Conservation (phyloP, 441 rosid genomes). For the Biscutella laevigata region DNA sequence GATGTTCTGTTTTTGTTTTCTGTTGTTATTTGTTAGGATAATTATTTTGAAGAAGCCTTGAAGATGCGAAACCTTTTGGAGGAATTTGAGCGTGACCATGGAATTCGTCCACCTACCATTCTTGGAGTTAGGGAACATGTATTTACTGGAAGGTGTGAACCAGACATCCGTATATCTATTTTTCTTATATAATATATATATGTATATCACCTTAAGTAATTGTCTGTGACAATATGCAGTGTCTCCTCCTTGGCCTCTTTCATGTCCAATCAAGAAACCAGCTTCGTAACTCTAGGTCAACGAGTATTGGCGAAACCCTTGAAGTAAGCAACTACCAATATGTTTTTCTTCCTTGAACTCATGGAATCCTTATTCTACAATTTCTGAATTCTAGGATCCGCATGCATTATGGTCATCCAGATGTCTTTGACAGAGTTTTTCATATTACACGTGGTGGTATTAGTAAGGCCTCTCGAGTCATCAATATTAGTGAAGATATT, state of each 20-base stretch:
- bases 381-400: slow-evolving; percentile 60
- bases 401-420: slow-evolving; percentile 99
- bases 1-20: neutral
- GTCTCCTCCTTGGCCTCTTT: slow-evolving; percentile 93
- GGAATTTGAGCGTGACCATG: slow-evolving; percentile 77
- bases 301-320: slow-evolving; percentile 92
- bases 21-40: slow-evolving; percentile 45
- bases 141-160: slow-evolving; percentile 83
- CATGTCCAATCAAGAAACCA: slow-evolving; percentile 94
- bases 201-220: slow-evolving; percentile 7
- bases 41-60: slow-evolving; percentile 97
- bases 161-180: slow-evolving; percentile 6
- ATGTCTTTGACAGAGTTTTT: no score
- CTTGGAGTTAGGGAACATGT: slow-evolving; percentile 98
- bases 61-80: slow-evolving; percentile 97
- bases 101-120: slow-evolving; percentile 83
- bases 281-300: slow-evolving; percentile 97
- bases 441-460: slow-evolving; percentile 98
- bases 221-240: slow-evolving; percentile 42
- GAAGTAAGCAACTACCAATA: slow-evolving; percentile 48
- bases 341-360: slow-evolving; percentile 10
- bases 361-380: slow-evolving; percentile 13
- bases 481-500: slow-evolving; percentile 97
- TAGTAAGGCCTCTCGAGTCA: slow-evolving; percentile 99
- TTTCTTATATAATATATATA: slow-evolving; percentile 9